These are phyloP conservation scores for Colletotrichum sp. DNA, from an alignment of 2,329 filamentous ascomycete species.

Conservation along the genomic window DNA sequence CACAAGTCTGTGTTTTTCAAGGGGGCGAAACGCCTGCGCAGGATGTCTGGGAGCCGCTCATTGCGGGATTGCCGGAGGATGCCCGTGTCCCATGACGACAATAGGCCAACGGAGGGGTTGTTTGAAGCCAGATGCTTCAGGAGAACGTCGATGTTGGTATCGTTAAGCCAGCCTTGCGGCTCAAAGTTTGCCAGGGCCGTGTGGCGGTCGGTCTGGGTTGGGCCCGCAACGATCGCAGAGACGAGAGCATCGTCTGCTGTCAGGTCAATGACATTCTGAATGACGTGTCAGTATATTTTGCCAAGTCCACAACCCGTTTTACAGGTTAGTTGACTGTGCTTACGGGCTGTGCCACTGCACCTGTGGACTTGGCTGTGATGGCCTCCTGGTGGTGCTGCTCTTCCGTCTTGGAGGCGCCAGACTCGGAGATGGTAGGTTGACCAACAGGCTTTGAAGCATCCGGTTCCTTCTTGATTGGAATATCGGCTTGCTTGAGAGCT, in stretches of 20 bases:
- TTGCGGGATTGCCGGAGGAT: not conserved
- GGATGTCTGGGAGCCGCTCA: not conserved
- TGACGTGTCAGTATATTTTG: too few species aligned
- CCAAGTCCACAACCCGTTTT: too few species aligned
- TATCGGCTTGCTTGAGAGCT: too few species aligned
- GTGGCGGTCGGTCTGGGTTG: not conserved
- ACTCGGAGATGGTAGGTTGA: too few species aligned
- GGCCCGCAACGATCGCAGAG: fast-evolving
- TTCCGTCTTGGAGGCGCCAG: too few species aligned
- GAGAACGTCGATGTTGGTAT: not conserved
- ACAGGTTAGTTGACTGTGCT: too few species aligned
- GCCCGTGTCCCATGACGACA: not conserved
- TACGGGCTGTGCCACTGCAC: too few species aligned
- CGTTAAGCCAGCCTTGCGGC: not conserved
- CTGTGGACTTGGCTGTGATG: too few species aligned
- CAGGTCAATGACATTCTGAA: too few species aligned
- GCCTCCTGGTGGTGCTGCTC: too few species aligned
- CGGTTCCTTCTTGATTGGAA: too few species aligned
- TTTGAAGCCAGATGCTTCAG: not conserved
- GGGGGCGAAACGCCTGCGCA: not conserved
- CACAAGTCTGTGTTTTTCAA: not conserved
- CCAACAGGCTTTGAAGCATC: fast-evolving
- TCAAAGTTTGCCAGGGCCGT: not conserved
- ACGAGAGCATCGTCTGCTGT: too few species aligned
- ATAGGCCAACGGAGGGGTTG: not conserved